Base-by-base conservation (phyloP, 768 basidiomycete species). In the Clitopilus passeckerianus region DNA sequence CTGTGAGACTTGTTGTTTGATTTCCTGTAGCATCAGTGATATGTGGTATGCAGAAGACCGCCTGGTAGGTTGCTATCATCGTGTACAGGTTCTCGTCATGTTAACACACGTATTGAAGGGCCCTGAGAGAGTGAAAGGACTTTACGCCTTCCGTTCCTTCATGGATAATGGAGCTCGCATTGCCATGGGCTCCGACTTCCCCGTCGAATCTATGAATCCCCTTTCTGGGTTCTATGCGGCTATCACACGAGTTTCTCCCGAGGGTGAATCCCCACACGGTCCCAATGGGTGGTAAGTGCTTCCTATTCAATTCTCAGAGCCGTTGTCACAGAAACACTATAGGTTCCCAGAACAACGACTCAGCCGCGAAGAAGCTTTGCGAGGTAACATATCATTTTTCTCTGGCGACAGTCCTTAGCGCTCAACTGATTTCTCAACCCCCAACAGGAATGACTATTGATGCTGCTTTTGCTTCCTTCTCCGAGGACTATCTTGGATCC, bases 31-130 rank as follows among this genome's bases (percentile, higher is more conserved):
- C 57, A 87, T 82, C 61, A 90, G 87, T 62, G 91, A 93, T 66
- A 95, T 96, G 93, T 88, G 86, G 81, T 96, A 90, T 69, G 93
- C 91, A 6, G 83, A 95, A 71, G 82, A 86, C 22, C 86, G 93
- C 57, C 71, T 96, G 64, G 91, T 91, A 64, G 65, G 82, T 72
- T 41, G 27, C 34, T 34, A 1, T 56, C 23, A 18, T 15, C 34
- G 34, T 18, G 23, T 22, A 20, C 35, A 30, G 43, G 30, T n/a
- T 22, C 27, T 30, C 20, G n/a, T 16, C 20, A 43, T 59, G 7
- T 53, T 54, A 43, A 58, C 56, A 61, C 60, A 59, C 34, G 44
- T 22, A 54, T 53, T 57, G 33, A 63, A 88, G 91, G 93, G 95
- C 6, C 83, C 87, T 15, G 88, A 93, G 63, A 84, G 95, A 46